Evolutionary conservation across 208 protist species (phyloP).

Genomic region (Acanthamoeba castellanii): DNA sequence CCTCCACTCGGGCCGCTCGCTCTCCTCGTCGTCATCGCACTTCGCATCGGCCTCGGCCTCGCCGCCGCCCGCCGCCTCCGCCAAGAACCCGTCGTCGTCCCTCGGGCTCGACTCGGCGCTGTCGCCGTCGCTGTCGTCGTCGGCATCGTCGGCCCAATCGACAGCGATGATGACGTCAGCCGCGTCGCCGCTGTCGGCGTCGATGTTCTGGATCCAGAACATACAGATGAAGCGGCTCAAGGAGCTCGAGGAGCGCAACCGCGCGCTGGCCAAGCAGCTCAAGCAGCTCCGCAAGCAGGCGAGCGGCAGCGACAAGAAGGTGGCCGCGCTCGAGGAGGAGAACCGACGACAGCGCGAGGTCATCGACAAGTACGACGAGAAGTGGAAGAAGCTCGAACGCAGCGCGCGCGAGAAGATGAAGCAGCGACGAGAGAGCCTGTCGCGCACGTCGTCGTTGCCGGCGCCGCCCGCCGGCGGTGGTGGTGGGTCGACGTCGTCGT

Average conservation of each 20-base stretch:
- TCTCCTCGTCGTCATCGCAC: slow-evolving; percentile 3
- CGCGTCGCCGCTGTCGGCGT: background rate
- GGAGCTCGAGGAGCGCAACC: slow-evolving; percentile 21
- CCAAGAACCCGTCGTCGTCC: background rate
- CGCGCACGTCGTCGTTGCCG: slow-evolving; percentile 6
- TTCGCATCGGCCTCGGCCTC: background rate
- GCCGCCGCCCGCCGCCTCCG: background rate
- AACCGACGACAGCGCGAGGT: background rate
- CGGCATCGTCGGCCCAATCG: background rate
- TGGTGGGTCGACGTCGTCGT: background rate
- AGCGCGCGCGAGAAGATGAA: slow-evolving; percentile 40
- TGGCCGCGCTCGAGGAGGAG: slow-evolving; percentile 13
- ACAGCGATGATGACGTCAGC: background rate
- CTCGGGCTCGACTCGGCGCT: background rate
- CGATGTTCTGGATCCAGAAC: slow-evolving; percentile 24
- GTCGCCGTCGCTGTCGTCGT: background rate
- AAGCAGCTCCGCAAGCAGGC: slow-evolving; percentile 27
- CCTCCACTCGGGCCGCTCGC: background rate
- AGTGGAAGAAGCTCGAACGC: slow-evolving; percentile 6
- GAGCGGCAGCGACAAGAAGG: background rate
- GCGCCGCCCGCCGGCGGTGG: background rate
- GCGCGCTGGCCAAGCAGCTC: background rate
- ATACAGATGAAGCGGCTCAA: slow-evolving; percentile 31
- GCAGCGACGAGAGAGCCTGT: background rate
- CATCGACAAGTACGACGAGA: slow-evolving; percentile 30